phyloP scores from a whole-genome alignment of 139 green algal species.

The Zygnema circumcarinatum region DNA sequence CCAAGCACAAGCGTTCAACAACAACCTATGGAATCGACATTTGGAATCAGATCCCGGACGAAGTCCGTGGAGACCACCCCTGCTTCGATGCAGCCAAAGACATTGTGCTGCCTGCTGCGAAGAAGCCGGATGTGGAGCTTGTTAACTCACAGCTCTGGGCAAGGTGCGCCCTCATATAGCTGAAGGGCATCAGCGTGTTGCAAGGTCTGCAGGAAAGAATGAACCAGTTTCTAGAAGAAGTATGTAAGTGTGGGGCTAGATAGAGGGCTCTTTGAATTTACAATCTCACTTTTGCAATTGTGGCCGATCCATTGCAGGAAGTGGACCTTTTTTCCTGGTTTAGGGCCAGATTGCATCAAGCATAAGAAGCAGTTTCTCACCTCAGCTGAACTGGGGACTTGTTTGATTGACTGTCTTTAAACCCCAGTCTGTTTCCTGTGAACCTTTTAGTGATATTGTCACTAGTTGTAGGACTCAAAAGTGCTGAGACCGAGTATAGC shows the following conservation, averaged over 20 bases:
- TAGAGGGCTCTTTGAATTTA: too few species aligned
- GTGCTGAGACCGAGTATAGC: too few species aligned
- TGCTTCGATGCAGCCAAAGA: constrained; percentile 37
- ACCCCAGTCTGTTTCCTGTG: too few species aligned
- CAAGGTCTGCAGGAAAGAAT: not conserved
- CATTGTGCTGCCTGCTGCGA: constrained; percentile 26
- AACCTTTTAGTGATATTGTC: too few species aligned
- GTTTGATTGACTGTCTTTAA: too few species aligned
- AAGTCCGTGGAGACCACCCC: constrained; percentile 16
- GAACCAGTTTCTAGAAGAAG: not conserved
- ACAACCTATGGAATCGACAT: constrained; percentile 1
- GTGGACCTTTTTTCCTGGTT: too few species aligned
- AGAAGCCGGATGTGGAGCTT: constrained; percentile 24
- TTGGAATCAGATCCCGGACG: not conserved
- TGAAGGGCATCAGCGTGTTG: too few species aligned
- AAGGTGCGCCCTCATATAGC: constrained; percentile 7
- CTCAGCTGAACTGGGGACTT: too few species aligned
- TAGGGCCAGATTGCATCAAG: too few species aligned
- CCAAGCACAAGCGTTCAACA: not conserved
- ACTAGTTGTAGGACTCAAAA: too few species aligned
- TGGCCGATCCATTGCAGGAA: not conserved
- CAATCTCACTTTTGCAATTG: not conserved
- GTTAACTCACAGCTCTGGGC: constrained; percentile 1
- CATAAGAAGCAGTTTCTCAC: too few species aligned
- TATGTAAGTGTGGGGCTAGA: not conserved